These are phyloP conservation scores for Onygena corvina DNA, from an alignment of 2,329 filamentous ascomycete species.

Conservation along the genomic window DNA sequence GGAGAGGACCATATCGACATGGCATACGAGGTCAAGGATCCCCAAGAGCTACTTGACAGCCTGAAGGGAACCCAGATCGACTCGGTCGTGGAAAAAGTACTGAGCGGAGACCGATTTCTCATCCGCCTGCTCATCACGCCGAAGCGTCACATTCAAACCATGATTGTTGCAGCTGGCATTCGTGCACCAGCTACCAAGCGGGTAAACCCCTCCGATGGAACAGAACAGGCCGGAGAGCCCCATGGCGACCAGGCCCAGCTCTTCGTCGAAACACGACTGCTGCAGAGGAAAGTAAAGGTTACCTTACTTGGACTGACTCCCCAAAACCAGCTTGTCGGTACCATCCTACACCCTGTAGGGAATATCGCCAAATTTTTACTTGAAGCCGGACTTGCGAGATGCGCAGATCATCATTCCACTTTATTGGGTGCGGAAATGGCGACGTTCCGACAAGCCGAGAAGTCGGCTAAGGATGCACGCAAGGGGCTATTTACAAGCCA, in stretches of 20 bases:
- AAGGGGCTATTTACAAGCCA: slow-evolving; percentile 72
- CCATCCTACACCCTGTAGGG: slow-evolving; percentile 74
- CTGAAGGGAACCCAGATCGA: slow-evolving; percentile 79
- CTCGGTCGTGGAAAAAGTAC: slow-evolving; percentile 76
- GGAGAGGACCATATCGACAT: slow-evolving; percentile 58
- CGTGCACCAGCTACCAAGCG: slow-evolving; percentile 82
- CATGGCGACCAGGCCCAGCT: slow-evolving; percentile 77
- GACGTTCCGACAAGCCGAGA: slow-evolving; percentile 71
- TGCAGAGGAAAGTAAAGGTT: slow-evolving; percentile 75
- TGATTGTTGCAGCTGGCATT: slow-evolving; percentile 80
- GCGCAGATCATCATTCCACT: slow-evolving; percentile 91
- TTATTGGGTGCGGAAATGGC: slow-evolving; percentile 84
- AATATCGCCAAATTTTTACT: slow-evolving; percentile 89
- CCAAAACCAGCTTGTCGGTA: slow-evolving; percentile 82
- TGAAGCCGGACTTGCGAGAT: slow-evolving; percentile 77
- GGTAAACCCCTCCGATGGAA: slow-evolving; percentile 62
- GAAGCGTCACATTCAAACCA: slow-evolving; percentile 75
- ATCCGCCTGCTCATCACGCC: slow-evolving; percentile 69
- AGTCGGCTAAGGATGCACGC: slow-evolving; percentile 63
- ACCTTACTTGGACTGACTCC: slow-evolving; percentile 76
- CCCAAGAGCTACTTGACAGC: slow-evolving; percentile 62
- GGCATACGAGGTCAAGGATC: slow-evolving; percentile 66
- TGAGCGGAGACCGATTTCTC: slow-evolving; percentile 82
- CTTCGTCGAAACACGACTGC: slow-evolving; percentile 73
- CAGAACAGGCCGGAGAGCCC: slow-evolving; percentile 74